Conservation (phyloP, 164 flowering plant species). For the Liriodendron chinense region DNA sequence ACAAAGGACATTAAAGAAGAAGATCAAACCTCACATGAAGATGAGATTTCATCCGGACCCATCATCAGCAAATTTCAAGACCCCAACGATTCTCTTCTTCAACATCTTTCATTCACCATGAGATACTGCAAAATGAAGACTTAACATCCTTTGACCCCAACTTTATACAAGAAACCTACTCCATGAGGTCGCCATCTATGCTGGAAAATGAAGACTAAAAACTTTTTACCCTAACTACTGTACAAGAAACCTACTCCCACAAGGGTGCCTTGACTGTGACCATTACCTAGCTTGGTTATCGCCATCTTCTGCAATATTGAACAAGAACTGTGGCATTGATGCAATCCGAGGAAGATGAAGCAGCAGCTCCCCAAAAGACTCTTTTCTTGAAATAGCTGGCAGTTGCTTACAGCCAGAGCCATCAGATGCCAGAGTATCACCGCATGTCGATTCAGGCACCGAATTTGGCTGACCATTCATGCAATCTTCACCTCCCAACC, state of each 20-base stretch:
- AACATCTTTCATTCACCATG: background rate
- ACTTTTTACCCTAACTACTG: no score
- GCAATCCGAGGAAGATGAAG: constrained; percentile 85
- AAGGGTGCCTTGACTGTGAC: background rate
- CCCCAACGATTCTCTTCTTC: background rate
- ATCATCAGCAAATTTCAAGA: constrained; percentile 12
- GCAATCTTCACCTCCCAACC: constrained; percentile 13
- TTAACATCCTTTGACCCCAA: background rate
- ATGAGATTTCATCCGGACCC: background rate
- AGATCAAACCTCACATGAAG: background rate
- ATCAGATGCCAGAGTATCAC: constrained; percentile 19
- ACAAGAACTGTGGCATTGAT: constrained; percentile 79
- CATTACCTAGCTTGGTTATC: constrained; percentile 40
- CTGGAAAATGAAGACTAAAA: no score
- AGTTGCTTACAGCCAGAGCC: constrained; percentile 32
- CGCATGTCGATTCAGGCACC: constrained; percentile 7
- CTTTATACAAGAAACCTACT: background rate
- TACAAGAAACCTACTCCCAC: background rate
- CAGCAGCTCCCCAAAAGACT: constrained; percentile 74
- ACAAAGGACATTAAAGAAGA: background rate
- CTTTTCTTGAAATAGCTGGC: constrained; percentile 64
- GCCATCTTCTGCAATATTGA: constrained; percentile 65
- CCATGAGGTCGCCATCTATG: no score
- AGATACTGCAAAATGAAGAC: background rate
- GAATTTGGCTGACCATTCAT: constrained; percentile 9